Evolutionary conservation across 768 basidiomycete species (phyloP).

Genomic region (Psilocybe cyanescens): DNA sequence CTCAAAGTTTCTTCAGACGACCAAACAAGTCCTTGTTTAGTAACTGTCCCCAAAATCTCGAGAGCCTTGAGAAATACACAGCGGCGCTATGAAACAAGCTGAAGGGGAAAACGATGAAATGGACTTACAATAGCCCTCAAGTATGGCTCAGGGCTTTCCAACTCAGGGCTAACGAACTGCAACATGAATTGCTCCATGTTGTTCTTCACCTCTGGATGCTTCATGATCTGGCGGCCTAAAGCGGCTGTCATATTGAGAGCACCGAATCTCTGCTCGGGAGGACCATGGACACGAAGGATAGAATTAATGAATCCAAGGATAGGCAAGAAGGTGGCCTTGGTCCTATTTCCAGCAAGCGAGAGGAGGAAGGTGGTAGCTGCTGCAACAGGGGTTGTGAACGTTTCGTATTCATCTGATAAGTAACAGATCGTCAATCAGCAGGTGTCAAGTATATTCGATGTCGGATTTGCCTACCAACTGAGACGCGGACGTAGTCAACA

Average conservation of each 20-base stretch:
- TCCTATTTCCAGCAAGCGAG: constrained; percentile 76
- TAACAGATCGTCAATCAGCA: not conserved
- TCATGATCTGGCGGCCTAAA: constrained; percentile 80
- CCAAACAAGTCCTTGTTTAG: constrained; percentile 73
- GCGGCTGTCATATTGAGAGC: constrained; percentile 83
- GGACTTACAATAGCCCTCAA: constrained; percentile 75
- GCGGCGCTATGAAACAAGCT: constrained; percentile 1
- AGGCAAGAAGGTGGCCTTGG: constrained; percentile 80
- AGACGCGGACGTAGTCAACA: constrained; percentile 77
- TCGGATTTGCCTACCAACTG: constrained; percentile 58
- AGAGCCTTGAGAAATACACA: constrained; percentile 55
- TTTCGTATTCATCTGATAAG: constrained; percentile 79
- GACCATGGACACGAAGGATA: constrained; percentile 63
- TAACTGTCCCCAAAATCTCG: constrained; percentile 78
- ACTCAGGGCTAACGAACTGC: constrained; percentile 76
- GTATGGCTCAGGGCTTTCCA: constrained; percentile 67
- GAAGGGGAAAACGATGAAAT: constrained; percentile 6
- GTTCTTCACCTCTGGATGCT: constrained; percentile 77
- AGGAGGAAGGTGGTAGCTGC: constrained; percentile 83
- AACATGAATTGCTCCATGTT: constrained; percentile 81
- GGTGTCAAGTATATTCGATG: not conserved
- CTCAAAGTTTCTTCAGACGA: constrained; percentile 73
- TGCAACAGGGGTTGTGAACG: constrained; percentile 74
- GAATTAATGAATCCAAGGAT: constrained; percentile 79
- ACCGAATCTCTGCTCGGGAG: constrained; percentile 70